Conservation (phyloP, 768 basidiomycete species). For the Hericium alpestre region DNA sequence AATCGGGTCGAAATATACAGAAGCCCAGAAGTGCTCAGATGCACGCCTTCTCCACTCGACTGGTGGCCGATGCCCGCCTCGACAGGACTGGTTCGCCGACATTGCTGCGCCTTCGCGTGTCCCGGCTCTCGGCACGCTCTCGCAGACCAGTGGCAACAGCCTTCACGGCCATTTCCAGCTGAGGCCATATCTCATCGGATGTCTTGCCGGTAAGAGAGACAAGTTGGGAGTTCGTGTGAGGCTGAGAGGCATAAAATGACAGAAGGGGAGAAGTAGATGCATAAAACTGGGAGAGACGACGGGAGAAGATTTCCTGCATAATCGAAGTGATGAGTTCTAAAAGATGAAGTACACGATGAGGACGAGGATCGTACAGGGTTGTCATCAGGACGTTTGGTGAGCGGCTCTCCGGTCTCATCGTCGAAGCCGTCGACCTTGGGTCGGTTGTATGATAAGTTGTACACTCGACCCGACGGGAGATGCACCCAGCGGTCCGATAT, state of each 20-base stretch:
- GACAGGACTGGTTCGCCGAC: conserved; percentile 43
- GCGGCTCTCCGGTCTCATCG: conserved; percentile 77
- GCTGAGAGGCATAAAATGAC: conserved; percentile 44
- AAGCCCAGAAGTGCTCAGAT: no score
- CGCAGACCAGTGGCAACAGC: conserved; percentile 48
- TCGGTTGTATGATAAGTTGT: conserved; percentile 81
- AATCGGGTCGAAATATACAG: no score
- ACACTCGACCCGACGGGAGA: conserved; percentile 77
- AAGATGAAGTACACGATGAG: conserved; percentile 1
- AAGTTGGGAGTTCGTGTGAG: conserved; percentile 32
- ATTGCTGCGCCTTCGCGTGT: conserved; percentile 36
- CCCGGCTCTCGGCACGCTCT: conserved; percentile 28
- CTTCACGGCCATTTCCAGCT: conserved; percentile 54
- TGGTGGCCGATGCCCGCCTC: conserved; percentile 10
- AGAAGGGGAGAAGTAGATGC: conserved; percentile 74
- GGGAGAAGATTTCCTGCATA: conserved; percentile 63
- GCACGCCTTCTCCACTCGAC: no score
- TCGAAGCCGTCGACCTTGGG: conserved; percentile 73
- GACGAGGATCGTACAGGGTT: conserved; percentile 52
- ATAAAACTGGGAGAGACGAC: conserved; percentile 69
- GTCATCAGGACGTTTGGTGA: conserved; percentile 85
- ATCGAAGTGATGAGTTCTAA: neutral
- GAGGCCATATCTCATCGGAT: conserved; percentile 86
- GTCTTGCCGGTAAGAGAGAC: conserved; percentile 60
- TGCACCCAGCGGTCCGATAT: conserved; percentile 91